Evolutionary conservation across 176 grass and related monocot species (phyloP).

Genomic region (barley (Hordeum vulgare)): DNA sequence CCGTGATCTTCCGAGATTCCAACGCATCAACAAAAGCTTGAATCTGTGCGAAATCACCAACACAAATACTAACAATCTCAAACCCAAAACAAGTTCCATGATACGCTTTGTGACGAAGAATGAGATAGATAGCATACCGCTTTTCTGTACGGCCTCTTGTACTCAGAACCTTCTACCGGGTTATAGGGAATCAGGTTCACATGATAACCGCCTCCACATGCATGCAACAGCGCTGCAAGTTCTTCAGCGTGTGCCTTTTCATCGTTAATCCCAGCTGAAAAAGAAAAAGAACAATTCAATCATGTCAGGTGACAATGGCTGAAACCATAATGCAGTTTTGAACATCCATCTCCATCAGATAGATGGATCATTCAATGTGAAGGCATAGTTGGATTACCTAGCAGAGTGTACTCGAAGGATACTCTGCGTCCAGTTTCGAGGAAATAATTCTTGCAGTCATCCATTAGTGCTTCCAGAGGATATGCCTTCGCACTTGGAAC

Average conservation of each 20-base stretch:
- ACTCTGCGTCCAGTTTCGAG: slow-evolving; percentile 70
- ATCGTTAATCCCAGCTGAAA: slow-evolving; percentile 81
- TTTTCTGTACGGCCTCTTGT: slow-evolving; percentile 94
- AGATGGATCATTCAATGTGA: neutral
- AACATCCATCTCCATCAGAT: neutral
- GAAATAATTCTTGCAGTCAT: slow-evolving; percentile 87
- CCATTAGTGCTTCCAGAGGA: slow-evolving; percentile 72
- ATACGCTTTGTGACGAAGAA: neutral
- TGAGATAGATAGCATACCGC: slow-evolving; percentile 34
- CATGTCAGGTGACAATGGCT: neutral
- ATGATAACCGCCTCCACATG: slow-evolving; percentile 71
- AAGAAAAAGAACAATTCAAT: neutral
- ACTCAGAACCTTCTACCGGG: slow-evolving; percentile 86
- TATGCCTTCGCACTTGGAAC: slow-evolving; percentile 95
- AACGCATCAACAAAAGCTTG: slow-evolving; percentile 60
- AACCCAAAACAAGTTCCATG: neutral
- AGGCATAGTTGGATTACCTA: slow-evolving; percentile 41
- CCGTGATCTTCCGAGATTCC: slow-evolving; percentile 65
- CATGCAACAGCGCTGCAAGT: slow-evolving; percentile 55
- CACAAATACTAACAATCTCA: neutral
- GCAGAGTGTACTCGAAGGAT: slow-evolving; percentile 87
- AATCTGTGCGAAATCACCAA: slow-evolving; percentile 28
- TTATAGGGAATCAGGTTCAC: slow-evolving; percentile 97
- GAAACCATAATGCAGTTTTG: neutral
- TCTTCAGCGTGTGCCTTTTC: slow-evolving; percentile 63